Evolutionary conservation across 116 monocot species (phyloP).

Genomic region (Dioscorea cayenensis): DNA sequence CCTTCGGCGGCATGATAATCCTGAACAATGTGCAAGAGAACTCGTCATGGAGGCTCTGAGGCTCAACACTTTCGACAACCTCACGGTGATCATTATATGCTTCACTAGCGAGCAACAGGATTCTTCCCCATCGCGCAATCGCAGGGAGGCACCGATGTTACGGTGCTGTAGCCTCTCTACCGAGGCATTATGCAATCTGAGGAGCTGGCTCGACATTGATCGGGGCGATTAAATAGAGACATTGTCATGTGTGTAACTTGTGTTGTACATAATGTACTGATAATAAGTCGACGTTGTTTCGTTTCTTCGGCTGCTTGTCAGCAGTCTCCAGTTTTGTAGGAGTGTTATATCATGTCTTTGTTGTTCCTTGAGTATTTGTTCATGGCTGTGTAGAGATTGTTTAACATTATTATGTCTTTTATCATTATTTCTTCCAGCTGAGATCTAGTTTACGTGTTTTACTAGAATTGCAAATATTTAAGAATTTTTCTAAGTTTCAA

Average conservation of each 20-base stretch:
- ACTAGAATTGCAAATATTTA: no score
- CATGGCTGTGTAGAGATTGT: neutral
- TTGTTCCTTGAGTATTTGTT: neutral
- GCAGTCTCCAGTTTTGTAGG: constrained; percentile 22
- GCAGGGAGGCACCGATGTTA: constrained; percentile 9
- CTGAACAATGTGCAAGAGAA: constrained; percentile 55
- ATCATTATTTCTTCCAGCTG: neutral
- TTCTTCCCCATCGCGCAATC: neutral
- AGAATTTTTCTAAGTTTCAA: no score
- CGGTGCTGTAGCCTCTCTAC: constrained; percentile 57
- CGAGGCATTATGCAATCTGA: constrained; percentile 55
- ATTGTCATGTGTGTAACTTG: neutral
- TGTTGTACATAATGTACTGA: constrained; percentile 1
- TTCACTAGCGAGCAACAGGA: constrained; percentile 30
- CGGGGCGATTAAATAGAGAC: neutral
- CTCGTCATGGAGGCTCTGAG: constrained; percentile 54
- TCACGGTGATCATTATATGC: constrained; percentile 65
- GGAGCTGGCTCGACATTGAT: constrained; percentile 36
- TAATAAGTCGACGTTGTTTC: neutral
- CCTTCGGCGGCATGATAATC: constrained; percentile 56
- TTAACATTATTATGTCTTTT: neutral
- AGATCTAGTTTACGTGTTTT: neutral
- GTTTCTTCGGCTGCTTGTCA: neutral
- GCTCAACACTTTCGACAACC: constrained; percentile 52
- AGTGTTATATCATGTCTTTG: neutral